These are phyloP conservation scores for Brassica juncea DNA, from an alignment of 345 rosid species.

Conservation along the genomic window DNA sequence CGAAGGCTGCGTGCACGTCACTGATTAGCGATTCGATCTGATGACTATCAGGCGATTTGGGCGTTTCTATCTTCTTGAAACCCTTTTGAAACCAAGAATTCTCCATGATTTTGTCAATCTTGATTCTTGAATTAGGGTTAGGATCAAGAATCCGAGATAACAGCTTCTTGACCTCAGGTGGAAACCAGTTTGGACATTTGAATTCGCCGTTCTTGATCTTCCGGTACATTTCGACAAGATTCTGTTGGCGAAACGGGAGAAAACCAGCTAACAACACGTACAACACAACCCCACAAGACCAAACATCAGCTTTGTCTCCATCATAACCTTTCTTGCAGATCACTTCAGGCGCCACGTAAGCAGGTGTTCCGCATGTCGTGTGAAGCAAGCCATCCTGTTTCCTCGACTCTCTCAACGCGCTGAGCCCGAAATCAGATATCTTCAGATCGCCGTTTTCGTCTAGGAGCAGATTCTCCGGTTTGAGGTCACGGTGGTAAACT, in stretches of 20 bases:
- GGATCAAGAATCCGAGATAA: slow-evolving; percentile 74
- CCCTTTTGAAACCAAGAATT: slow-evolving; percentile 74
- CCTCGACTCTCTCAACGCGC: slow-evolving; percentile 59
- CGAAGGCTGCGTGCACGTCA: slow-evolving; percentile 53
- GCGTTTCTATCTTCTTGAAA: slow-evolving; percentile 51
- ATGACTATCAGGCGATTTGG: slow-evolving; percentile 39
- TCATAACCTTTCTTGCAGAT: slow-evolving; percentile 76
- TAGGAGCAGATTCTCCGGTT: slow-evolving; percentile 82
- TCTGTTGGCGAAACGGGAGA: slow-evolving; percentile 70
- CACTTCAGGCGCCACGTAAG: slow-evolving; percentile 87
- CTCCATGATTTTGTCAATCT: slow-evolving; percentile 55
- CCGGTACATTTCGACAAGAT: slow-evolving; percentile 67
- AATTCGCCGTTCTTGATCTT: slow-evolving; percentile 71
- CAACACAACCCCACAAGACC: slow-evolving; percentile 84
- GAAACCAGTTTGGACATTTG: slow-evolving; percentile 74
- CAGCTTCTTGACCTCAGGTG: slow-evolving; percentile 67
- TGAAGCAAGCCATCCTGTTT: slow-evolving; percentile 78
- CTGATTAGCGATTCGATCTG: slow-evolving; percentile 34
- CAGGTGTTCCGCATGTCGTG: slow-evolving; percentile 92
- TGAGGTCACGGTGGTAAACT: slow-evolving; percentile 82
- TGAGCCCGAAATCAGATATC: slow-evolving; percentile 76
- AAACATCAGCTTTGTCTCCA: slow-evolving; percentile 78
- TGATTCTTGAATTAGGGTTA: slow-evolving; percentile 59
- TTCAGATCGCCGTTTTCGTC: slow-evolving; percentile 74
- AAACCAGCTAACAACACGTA: slow-evolving; percentile 76